Evolutionary conservation across 2,329 filamentous ascomycete species (phyloP).

Genomic region (Fusarium sp.): DNA sequence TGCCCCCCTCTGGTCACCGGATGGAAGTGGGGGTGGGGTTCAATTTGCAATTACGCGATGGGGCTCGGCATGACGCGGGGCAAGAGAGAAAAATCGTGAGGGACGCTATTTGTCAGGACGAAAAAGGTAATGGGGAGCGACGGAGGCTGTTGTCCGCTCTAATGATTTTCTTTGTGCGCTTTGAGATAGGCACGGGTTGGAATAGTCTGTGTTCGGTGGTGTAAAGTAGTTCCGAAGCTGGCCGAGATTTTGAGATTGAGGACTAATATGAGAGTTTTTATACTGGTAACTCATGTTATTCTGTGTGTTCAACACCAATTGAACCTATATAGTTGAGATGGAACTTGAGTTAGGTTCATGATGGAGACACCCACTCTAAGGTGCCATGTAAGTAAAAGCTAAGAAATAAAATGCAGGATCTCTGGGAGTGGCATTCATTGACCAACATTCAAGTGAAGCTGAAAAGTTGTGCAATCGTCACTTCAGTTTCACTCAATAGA

Average conservation of each 20-base stretch:
- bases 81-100: not conserved
- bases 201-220: not conserved
- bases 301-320: not conserved
- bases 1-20: conserved; percentile 10
- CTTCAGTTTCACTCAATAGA: not conserved
- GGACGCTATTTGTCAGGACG: conserved; percentile 15
- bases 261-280: not conserved
- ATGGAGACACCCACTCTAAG: not conserved
- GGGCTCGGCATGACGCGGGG: conserved; percentile 24
- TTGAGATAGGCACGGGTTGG: not conserved
- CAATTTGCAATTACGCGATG: conserved; percentile 20
- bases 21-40: conserved; percentile 31
- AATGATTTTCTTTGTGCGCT: not conserved
- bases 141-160: not conserved
- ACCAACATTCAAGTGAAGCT: not conserved
- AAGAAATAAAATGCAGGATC: not conserved
- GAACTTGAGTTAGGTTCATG: not conserved
- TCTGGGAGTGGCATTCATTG: not conserved
- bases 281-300: not conserved
- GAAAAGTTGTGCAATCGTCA: not conserved
- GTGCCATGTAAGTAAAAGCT: not conserved
- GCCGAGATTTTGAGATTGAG: not conserved
- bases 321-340: not conserved
- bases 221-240: not conserved
- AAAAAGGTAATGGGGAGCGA: not conserved